phyloP scores from a whole-genome alignment of 2,329 filamentous ascomycete genomes.

The Arachnomyces sp. region DNA sequence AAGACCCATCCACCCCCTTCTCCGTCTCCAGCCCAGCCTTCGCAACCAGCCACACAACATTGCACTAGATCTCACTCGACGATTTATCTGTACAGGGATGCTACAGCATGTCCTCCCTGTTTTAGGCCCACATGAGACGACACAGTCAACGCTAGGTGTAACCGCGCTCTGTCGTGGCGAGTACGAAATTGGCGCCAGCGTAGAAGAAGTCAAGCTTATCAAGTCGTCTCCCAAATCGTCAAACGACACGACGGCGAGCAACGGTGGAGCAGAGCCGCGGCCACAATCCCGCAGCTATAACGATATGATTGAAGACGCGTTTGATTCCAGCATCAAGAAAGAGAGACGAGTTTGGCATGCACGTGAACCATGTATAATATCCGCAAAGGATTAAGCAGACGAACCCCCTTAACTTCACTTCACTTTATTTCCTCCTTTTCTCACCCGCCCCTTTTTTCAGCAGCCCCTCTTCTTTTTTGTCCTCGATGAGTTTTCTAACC shows the following conservation, averaged over 20 bases:
- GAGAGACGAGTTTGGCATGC: conserved; percentile 27
- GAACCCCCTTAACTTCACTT: too few relatives aligned
- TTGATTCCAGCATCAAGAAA: conserved; percentile 10
- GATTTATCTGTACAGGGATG: conserved; percentile 77
- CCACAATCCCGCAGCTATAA: conserved; percentile 9
- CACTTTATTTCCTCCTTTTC: too few relatives aligned
- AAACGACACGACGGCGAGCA: conserved; percentile 9
- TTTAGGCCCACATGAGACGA: conserved; percentile 52
- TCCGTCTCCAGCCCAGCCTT: conserved; percentile 70
- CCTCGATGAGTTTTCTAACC: neutral
- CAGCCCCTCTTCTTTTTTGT: too few relatives aligned
- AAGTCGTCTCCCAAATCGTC: conserved; percentile 13
- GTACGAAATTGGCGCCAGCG: conserved; percentile 71
- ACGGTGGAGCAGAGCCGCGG: conserved; percentile 12
- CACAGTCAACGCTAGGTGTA: conserved; percentile 59
- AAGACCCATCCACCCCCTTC: conserved; percentile 59
- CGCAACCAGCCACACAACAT: conserved; percentile 63
- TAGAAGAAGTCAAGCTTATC: conserved; percentile 66
- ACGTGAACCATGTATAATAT: conserved; percentile 24
- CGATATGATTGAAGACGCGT: conserved; percentile 10
- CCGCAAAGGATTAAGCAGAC: conserved; percentile 13
- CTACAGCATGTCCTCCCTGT: conserved; percentile 66
- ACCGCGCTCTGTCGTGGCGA: conserved; percentile 71
- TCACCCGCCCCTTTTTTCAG: too few relatives aligned
- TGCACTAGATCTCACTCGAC: conserved; percentile 73